Evolutionary conservation across 228 moss, liverwort and hornwort genomes (phyloP), one percentile per base, ranked within the genome.

Genomic region (Sphagnum magellanicum): DNA sequence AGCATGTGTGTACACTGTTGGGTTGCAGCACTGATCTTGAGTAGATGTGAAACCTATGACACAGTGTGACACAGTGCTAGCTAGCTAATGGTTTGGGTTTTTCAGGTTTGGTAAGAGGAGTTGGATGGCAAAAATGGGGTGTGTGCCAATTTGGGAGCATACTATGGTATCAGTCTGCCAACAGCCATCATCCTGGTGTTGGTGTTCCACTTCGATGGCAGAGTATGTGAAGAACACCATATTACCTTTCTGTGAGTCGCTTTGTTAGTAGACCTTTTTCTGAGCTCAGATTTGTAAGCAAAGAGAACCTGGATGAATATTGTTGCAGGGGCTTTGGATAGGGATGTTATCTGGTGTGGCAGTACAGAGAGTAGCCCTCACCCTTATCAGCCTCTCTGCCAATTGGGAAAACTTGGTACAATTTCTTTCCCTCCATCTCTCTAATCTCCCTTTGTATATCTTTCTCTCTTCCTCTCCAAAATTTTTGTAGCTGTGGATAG

Each of bases 41-140:
- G 32, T 32, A 32, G 32, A 2, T 32, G 32, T 32, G 3, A 32
- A 32, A 32, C 32, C 32, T 32, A 32, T 32, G 32, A 32, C 32
- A 32, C 32, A 32, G 32, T 32, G 32, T 32, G 32, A 32, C 32
- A 32, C 32, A 32, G 32, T 32, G 32, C 32, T 3, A 32, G 32
- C 32, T 32, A 3, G 32, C 32, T 32, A 32, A 3, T 32, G 32
- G 32, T 32, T 12, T 55, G 55, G 9, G 8, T 12, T 55, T 55
- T 59, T 3, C 74, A 93, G 93, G 93, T 71, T 88, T 85, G 67
- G 84, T 88, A 0, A 81, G 89, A 75, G 93, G 93, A 48, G 84
- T 87, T 73, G 90, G 90, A 67, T 88, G 83, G 83, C 89, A 93
- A 72, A 76, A 75, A 65, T 57, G 70, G 0, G 93, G 90, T 52